Base-by-base conservation (phyloP, 2,329 filamentous ascomycete species). In the Botrytis pseudocinerea region DNA sequence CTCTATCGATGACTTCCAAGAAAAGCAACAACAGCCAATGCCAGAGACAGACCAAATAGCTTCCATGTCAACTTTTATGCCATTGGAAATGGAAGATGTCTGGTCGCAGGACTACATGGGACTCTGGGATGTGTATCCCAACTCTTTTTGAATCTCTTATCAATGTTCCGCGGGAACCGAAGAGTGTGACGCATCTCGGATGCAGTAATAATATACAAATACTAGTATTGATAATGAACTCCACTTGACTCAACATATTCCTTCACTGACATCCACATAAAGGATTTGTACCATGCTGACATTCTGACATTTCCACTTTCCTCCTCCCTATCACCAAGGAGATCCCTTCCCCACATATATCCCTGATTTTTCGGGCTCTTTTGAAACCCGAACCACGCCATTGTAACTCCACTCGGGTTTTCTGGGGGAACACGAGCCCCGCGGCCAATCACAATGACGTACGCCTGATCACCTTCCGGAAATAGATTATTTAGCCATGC, bases 81-180 rank as follows among this genome's bases (percentile, higher is more conserved):
- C 57, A 28, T 42, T 62, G 32, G 69, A 71, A 32, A 71, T 51
- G 54, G 60, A 51, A 38, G 69, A 64, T 28, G 8, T 48, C 42
- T 71, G 69, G 60, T 64, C 57, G 18, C 69, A 71, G 28, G 66
- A 69, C 44, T 69, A 61, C n/a, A 60, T 69, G 69, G 60, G 69
- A 61, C 18, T 42, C 6, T 73, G 54, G 48, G 54, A 48, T 62
- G 59, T 60, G 28, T 76, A 68, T 68, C 35, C 65, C 35, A 68
- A 68, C 18, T 22, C 65, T 57, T 42, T 10, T 57, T 68, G 65
- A 42, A 14, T 40, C 28, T 32, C 1, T 14, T 18, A 32, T 25
- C 25, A 28, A 32, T 54, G 9, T 20, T 66, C 25, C 46, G 8
- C 32, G 22, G 44, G 44, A 28, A 40, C 20, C 16, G 20, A 25